Base-by-base conservation (phyloP, 2,329 filamentous ascomycete species). In the Ampelomyces quisqualis region DNA sequence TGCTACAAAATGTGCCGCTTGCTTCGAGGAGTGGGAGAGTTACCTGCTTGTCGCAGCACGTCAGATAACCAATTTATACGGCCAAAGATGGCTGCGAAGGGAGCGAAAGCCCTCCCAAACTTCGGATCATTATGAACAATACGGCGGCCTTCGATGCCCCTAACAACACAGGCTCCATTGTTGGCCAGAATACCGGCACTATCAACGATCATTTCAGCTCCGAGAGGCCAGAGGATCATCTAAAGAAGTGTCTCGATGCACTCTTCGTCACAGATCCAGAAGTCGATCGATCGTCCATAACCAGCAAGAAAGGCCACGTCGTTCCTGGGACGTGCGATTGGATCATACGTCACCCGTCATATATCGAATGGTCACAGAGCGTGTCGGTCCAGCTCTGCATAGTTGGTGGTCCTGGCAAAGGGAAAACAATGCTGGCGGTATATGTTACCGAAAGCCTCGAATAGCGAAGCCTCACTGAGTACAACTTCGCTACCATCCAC, bases 341-440 rank as follows among this genome's bases (percentile, higher is more conserved):
- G 63, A 47, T 65, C n/a, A 36, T n/a, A 35, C 23, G 38, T 5
- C 33, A 52, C 28, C 13, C 31, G 18, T 14, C 4, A 2, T 53
- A 49, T 18, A 19, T 18, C 5, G 39, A 35, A 7, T 58, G 45
- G 55, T 31, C 45, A 11, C 7, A 39, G 3, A 38, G 5, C 30
- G 23, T 34, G 7, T 23, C 33, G 7, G 36, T 11, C 8, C 42
- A 55, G 0, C 50, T 58, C 10, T 56, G 44, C 47, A 48, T 64
- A 10, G 48, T 43, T 3, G 61, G 61, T 4, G 45, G 43, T 2
- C 48, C 31, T 21, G 56, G 60, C 3, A 64, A 57, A 29, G 62
- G 62, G 8, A 64, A 65, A 38, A 64, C 57, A 2, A 62, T 61
- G 59, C 29, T 64, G n/a, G 51, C 58, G 5, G 11, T 34, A 7